Evolutionary conservation across 2,329 filamentous ascomycete species (phyloP).

Genomic region (Pleomassaria siparia): DNA sequence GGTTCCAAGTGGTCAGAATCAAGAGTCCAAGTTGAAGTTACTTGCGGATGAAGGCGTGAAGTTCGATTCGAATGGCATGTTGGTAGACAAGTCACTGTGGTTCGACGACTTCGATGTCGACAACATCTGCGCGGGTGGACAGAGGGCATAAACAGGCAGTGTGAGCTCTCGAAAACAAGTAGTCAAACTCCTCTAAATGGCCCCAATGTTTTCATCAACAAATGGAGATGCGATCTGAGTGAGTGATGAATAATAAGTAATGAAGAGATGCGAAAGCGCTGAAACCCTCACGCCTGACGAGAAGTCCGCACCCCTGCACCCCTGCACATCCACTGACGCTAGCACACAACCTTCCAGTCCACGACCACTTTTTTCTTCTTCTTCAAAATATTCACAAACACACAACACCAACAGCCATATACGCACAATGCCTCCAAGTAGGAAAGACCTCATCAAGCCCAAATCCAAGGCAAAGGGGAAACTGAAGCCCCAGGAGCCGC

Average conservation of each 20-base stretch:
- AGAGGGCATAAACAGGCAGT: background rate
- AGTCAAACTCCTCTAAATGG: background rate
- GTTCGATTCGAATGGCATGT: constrained; percentile 62
- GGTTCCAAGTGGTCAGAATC: constrained; percentile 62
- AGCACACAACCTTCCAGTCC: background rate
- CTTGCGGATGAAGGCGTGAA: constrained; percentile 65
- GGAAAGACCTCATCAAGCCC: constrained; percentile 33
- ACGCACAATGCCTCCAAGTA: constrained; percentile 35
- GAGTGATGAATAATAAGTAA: background rate
- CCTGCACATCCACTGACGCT: background rate
- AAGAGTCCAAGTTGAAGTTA: constrained; percentile 65
- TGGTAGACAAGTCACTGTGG: constrained; percentile 52
- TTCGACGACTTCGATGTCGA: constrained; percentile 48
- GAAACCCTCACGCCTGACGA: constrained; percentile 4
- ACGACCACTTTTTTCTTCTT: background rate
- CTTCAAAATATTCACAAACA: background rate
- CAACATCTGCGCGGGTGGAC: constrained; percentile 20
- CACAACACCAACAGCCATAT: background rate
- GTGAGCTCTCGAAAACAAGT: background rate
- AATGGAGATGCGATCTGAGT: background rate
- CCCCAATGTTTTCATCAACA: background rate
- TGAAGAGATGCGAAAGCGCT: constrained; percentile 16
- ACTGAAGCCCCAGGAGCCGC: constrained; percentile 50
- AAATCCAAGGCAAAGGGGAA: constrained; percentile 35
- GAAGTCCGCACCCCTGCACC: constrained; percentile 4